Conservation (phyloP, 2,329 filamentous ascomycete genomes). For the Aspergillus texensis region DNA sequence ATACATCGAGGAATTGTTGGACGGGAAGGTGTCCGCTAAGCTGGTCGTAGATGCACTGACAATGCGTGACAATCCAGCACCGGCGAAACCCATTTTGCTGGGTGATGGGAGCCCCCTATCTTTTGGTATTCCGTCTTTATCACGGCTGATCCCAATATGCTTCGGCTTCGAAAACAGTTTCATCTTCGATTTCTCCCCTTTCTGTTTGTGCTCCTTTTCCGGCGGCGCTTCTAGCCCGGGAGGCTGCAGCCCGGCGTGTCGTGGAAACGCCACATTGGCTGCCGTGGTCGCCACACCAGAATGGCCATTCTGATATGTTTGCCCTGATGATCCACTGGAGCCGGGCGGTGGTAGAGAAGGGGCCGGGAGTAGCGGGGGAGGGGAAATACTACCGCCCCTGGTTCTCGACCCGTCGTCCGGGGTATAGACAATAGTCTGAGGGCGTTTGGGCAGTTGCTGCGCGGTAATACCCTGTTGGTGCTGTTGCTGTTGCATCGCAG, state of each 20-base stretch:
- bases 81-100: slow-evolving; percentile 55
- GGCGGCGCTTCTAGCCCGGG: slow-evolving; percentile 30
- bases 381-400: slow-evolving; percentile 38
- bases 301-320: slow-evolving; percentile 54
- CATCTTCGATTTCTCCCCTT: slow-evolving; percentile 66
- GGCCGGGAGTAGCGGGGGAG: slow-evolving; percentile 30
- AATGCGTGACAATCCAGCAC: slow-evolving; percentile 55
- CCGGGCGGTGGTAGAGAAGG: slow-evolving; percentile 26
- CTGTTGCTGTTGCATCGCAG: slow-evolving; percentile 61
- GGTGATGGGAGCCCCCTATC: slow-evolving; percentile 61
- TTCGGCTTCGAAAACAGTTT: slow-evolving; percentile 71
- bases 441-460: slow-evolving; percentile 55
- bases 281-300: slow-evolving; percentile 62
- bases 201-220: slow-evolving; percentile 52
- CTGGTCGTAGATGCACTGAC: slow-evolving; percentile 64
- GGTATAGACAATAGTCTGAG: slow-evolving; percentile 52
- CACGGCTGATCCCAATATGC: slow-evolving; percentile 63
- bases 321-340: slow-evolving; percentile 24
- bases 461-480: slow-evolving; percentile 47
- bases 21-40: slow-evolving; percentile 57
- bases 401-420: slow-evolving; percentile 36
- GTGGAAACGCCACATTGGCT: slow-evolving; percentile 64
- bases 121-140: slow-evolving; percentile 53
- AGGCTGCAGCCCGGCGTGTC: slow-evolving; percentile 45
- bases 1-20: slow-evolving; percentile 61